Evolutionary conservation across 306 rosid genomes (phyloP), one percentile per base, ranked within the genome.

Genomic region (Casuarina glauca): DNA sequence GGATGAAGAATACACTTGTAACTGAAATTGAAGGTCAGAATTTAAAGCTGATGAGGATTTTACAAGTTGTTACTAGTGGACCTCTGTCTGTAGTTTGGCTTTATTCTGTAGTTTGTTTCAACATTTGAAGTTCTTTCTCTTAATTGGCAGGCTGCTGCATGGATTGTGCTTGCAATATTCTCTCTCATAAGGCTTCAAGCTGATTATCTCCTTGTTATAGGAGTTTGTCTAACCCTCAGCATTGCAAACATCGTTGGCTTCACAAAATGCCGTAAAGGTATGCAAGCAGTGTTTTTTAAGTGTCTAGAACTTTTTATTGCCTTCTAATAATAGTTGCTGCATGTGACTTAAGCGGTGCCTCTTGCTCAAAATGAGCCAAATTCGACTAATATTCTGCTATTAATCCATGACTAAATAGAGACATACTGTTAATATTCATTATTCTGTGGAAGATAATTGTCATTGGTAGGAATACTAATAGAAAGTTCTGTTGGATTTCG

Each of bases 181-280:
- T 95, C 99, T 13, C 90, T 95, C 80, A 91, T 95, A 81, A 93
- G 91, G 87, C 86, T 95, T 84, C 99, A 95, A 85, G 99, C 99
- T 74, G 99, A 95, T 87, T 93, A 91, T 90, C 96, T 95, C 80
- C 97, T 95, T 20, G 97, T 95, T 26, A 73, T 93, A 9, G 99
- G 97, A 86, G 99, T 95, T 84, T 93, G 99, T 83, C 78, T 95
- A 93, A 95, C 97, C 73, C 93, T 93, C 78, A 90, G 96, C 85
- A 60, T 95, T 73, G 99, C 99, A 69, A 95, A 95, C 80, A 95
- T 95, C 19, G 86, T 95, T 84, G 99, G 99, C 69, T 95, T 93
- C 75, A 95, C 99, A 77, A 93, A 91, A 88, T 93, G 99, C 87
- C 93, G 93, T 35, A 95, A 95, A 91, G 99, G 99, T 95, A 46